Evolutionary conservation across 2,329 filamentous ascomycete species (phyloP).

Genomic region (Ophiostoma ulmi): DNA sequence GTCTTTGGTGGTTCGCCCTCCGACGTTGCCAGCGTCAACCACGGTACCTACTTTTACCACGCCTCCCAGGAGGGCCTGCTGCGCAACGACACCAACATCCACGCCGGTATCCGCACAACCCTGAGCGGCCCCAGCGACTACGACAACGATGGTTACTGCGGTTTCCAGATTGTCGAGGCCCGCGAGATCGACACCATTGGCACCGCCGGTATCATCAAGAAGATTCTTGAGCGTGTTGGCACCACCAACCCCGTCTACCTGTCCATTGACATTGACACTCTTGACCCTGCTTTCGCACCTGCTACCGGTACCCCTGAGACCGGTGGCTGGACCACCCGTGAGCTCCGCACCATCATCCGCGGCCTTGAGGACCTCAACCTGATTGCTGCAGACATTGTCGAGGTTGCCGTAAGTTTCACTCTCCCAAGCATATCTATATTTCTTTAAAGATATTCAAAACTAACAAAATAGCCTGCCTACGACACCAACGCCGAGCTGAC

Average conservation of each 20-base stretch:
- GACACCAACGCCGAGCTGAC: conserved; percentile 68
- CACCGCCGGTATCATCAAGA: conserved; percentile 68
- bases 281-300: conserved; percentile 77
- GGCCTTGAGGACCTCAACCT: conserved; percentile 65
- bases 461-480: conserved; percentile 52
- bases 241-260: conserved; percentile 72
- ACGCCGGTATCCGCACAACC: conserved; percentile 80
- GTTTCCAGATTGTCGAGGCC: conserved; percentile 76
- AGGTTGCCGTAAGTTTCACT: conserved; percentile 49
- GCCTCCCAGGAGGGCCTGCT: conserved; percentile 72
- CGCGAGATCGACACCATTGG: conserved; percentile 50
- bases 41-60: conserved; percentile 86
- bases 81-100: conserved; percentile 78
- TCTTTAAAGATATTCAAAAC: neutral
- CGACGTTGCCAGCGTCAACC: conserved; percentile 72
- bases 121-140: conserved; percentile 74
- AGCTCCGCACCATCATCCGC: conserved; percentile 65
- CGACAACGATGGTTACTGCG: conserved; percentile 79
- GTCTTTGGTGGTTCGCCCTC: conserved; percentile 79
- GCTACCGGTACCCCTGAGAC: conserved; percentile 72
- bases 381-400: conserved; percentile 66
- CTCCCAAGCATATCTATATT: neutral
- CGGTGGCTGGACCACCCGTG: conserved; percentile 68
- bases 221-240: conserved; percentile 69
- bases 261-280: conserved; percentile 79